A percentile compares a stretch with the other conserved stretches of the same genome.
Evolutionary conservation across 768 basidiomycete genomes (phyloP).

Genomic region (Brasilioporus rufonigricans): DNA sequence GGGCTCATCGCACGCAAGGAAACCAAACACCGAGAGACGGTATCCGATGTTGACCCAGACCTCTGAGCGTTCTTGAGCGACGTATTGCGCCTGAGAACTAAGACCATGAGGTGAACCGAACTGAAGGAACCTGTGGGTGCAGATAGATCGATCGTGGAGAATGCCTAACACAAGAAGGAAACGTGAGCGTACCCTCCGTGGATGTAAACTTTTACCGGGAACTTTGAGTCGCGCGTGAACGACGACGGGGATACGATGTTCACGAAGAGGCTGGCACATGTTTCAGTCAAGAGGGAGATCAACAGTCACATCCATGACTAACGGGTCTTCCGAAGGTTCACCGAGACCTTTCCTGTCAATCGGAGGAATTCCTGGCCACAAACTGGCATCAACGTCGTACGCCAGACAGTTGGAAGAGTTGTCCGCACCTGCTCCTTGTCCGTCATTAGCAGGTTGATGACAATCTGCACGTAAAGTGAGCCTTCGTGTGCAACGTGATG

Average conservation of each 20-base stretch:
- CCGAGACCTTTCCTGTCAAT: slow-evolving; percentile 66
- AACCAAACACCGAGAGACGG: slow-evolving; percentile 71
- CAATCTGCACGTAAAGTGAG: slow-evolving; percentile 41
- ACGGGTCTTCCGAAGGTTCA: slow-evolving; percentile 71
- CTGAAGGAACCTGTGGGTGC: not conserved
- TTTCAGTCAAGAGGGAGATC: not conserved
- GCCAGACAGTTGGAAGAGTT: not conserved
- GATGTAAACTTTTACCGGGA: slow-evolving; percentile 73
- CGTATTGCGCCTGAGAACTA: slow-evolving; percentile 55
- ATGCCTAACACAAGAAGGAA: not conserved
- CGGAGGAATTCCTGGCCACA: slow-evolving; percentile 40
- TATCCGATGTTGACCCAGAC: slow-evolving; percentile 78
- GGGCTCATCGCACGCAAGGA: slow-evolving; percentile 63
- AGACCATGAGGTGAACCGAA: not conserved
- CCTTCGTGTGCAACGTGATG: not conserved
- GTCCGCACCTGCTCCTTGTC: slow-evolving; percentile 50
- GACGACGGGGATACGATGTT: slow-evolving; percentile 67
- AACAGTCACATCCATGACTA: not conserved
- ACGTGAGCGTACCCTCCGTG: slow-evolving; percentile 62
- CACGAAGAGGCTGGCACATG: slow-evolving; percentile 54
- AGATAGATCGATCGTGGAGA: not conserved
- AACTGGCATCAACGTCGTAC: not conserved
- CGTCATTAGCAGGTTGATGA: slow-evolving; percentile 62
- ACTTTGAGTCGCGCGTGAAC: slow-evolving; percentile 38
- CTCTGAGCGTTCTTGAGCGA: slow-evolving; percentile 59